Evolutionary conservation across 129 eudicot genomes (phyloP), one percentile per base, ranked within the genome.

Genomic region (Helichrysum umbraculigerum): DNA sequence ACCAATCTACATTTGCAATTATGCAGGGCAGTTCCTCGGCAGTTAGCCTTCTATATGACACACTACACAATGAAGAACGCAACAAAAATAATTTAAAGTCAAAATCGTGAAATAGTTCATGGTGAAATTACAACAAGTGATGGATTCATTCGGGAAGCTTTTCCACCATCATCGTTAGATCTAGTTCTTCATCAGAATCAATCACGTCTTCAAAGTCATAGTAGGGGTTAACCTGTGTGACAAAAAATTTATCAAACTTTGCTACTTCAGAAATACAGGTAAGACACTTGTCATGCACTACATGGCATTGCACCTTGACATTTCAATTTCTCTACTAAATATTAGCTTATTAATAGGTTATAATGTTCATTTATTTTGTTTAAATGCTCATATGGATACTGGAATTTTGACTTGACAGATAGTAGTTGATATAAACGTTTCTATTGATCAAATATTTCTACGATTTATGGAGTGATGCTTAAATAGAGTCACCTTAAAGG

Each of bases 151-250:
- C 82, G 82, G 21, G 84, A 82, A 41, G 87, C 34, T 65, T 90
- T 60, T 88, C 39, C 25, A 73, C 93, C 98, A 93, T 93, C 59
- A 87, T 82, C 65, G 68, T 76, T 83, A 91, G 77, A 78, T 93
- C 98, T 83, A 93, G 61, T 59, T 93, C 98, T 83, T 93, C 98
- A 76, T 93, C 98, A 0, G 98, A 93, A 76, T 93, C 98, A 2
- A 93, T 88, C 63, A 84, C 96, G 3, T 87, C 87, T 66, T 88
- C 98, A 68, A 81, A 93, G 74, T 93, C 96, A 58, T 93, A 93
- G 81, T 75, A 93, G 1, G 98, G 98, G 57, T 88, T 93, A 41
- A 75, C 98, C 98, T 93, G 93, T 78, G 73, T 3, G 66, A 66
- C 71, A 7, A 19, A 3, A 39, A 1, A 11, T 7, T 63, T 66